Evolutionary conservation across 257 asterid species (phyloP), one percentile per base, ranked within the genome.

Genomic region (Solanum ahanhuiri): DNA sequence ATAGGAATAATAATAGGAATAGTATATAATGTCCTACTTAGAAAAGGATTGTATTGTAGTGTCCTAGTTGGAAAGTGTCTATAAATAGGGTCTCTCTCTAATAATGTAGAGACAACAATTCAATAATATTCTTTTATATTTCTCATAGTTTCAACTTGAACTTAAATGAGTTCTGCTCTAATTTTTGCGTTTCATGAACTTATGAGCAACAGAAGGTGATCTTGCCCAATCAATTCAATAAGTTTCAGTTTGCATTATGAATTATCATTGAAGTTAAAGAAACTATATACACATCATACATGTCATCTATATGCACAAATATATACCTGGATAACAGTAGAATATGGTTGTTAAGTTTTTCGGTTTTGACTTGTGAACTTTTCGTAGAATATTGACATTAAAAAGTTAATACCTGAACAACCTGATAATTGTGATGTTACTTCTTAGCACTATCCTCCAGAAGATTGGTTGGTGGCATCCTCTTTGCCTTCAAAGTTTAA

Each of bases 401-500:
- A 48, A 18, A 18, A 18, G 31, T 77, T 25, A 14, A 41, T 77
- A 43, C 83, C 63, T 41, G 63, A 77, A 48, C 84, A 81, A 48
- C 28, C 28, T 81, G 60, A 48, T 48, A 81, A 30, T 64, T 86
- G 66, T 85, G 72, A 87, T 85, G 83, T 57, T 54, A 15, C 88
- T 63, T 90, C 91, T 54, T 88, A 97, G 99, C 93, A 88, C 85
- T 97, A 94, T 91, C 98, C 98, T 82, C 95, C 97, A 75, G 81
- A 91, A 89, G 98, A 97, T 92, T 97, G 98, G 99, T 91, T 97
- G 84, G 98, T 92, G 85, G 98, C 96, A 85, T 93, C 99, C 70
- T 97, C 98, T 87, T 89, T 97, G 92, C 97, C 97, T 86, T 94
- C 94, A 75, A 94, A 91, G 87, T 97, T 92, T 84, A 91, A 86